phyloP scores from a whole-genome alignment of 192 early-diverging fungal genomes.

The Dispira simplex region DNA sequence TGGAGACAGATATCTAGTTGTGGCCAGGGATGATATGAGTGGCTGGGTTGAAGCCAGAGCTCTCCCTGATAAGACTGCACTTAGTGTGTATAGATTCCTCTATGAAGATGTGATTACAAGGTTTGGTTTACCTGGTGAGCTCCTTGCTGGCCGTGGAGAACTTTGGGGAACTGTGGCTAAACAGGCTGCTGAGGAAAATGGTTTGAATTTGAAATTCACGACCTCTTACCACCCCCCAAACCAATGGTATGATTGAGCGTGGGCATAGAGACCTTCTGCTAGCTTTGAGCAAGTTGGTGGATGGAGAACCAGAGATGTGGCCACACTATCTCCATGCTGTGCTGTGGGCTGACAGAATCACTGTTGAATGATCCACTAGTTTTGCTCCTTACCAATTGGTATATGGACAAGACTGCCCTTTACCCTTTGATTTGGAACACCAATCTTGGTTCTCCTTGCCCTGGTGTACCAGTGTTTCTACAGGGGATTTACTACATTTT shows the following conservation, averaged over 20 bases:
- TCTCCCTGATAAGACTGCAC: not conserved
- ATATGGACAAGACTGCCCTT: not conserved
- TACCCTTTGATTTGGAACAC: not conserved
- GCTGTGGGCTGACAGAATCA: not conserved
- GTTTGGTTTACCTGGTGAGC: slow-evolving; percentile 7
- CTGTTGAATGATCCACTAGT: not conserved
- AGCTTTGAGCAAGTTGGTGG: not conserved
- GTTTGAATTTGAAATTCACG: not conserved
- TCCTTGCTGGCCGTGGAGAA: slow-evolving; percentile 10
- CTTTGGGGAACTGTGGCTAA: not conserved
- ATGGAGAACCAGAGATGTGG: not conserved
- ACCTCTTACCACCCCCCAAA: slow-evolving; percentile 8
- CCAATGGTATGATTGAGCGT: not conserved
- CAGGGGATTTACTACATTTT: not conserved
- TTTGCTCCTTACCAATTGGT: not conserved
- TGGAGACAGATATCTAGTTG: slow-evolving; percentile 5
- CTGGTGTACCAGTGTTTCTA: not conserved
- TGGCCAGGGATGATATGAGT: slow-evolving; percentile 10
- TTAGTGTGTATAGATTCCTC: slow-evolving; percentile 7
- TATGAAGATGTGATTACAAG: slow-evolving; percentile 1
- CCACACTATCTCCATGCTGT: not conserved
- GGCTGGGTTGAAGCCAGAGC: slow-evolving; percentile 12
- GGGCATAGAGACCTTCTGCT: not conserved
- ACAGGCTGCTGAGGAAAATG: not conserved
- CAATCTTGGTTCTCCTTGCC: not conserved